Conservation (phyloP, 352 stramenopile genomes). For the Globisporangium paroecandrum region DNA sequence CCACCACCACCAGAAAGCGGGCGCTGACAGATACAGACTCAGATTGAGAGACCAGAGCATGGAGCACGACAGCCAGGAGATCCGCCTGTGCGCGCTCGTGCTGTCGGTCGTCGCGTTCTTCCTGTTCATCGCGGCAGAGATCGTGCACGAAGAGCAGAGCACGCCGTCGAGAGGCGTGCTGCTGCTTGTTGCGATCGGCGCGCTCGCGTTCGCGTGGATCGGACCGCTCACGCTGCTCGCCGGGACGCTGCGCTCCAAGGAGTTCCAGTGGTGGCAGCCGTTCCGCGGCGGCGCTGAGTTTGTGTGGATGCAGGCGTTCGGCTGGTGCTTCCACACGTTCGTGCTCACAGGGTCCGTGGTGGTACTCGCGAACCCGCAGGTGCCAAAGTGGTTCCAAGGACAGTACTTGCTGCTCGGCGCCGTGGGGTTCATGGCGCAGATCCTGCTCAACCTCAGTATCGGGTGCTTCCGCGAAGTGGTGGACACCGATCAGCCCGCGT, state of each 20-base stretch:
- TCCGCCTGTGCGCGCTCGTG: slow-evolving; percentile 50
- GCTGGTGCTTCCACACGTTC: slow-evolving; percentile 50
- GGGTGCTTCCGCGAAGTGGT: slow-evolving; percentile 32
- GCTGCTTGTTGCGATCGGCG: slow-evolving; percentile 44
- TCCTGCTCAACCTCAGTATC: slow-evolving; percentile 58
- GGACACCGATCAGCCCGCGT: slow-evolving; percentile 6
- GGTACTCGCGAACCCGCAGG: slow-evolving; percentile 36
- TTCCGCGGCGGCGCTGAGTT: slow-evolving; percentile 56
- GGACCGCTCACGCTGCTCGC: slow-evolving; percentile 53
- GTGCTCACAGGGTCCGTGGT: slow-evolving; percentile 40
- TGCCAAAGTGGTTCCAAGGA: slow-evolving; percentile 43
- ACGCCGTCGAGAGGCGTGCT: slow-evolving; percentile 26
- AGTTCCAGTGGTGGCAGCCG: slow-evolving; percentile 60
- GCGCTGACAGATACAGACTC: not conserved
- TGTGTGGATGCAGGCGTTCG: slow-evolving; percentile 63
- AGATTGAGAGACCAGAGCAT: slow-evolving; percentile 6
- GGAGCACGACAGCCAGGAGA: slow-evolving; percentile 46
- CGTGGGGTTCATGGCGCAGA: slow-evolving; percentile 48
- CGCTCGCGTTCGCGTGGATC: slow-evolving; percentile 55
- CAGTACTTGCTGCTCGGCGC: slow-evolving; percentile 55
- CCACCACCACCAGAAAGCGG: not conserved
- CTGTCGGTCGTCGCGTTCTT: slow-evolving; percentile 55
- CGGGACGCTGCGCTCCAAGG: slow-evolving; percentile 33
- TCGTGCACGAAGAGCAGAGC: slow-evolving; percentile 30
- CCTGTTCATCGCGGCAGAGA: slow-evolving; percentile 54